Evolutionary conservation across 441 rosid species (phyloP), one percentile per base, ranked within the genome.

Genomic region (Rhodomyrtus psidioides): DNA sequence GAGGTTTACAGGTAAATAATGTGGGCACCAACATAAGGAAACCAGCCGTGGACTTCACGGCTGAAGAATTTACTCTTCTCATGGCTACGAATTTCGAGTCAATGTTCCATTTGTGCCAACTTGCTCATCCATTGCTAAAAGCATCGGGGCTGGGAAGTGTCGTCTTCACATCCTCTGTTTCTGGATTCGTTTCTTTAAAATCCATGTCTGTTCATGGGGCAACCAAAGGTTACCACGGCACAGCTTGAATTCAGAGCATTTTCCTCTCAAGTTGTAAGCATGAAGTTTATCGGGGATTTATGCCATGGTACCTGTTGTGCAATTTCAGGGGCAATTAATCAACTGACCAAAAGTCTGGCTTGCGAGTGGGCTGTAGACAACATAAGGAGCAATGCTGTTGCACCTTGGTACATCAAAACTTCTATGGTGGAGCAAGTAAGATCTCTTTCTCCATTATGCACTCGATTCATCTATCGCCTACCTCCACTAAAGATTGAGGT

Each of bases 341-440:
- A 92, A 85, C 95, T 94, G 44, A 90, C 96, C 6, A 91, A 83
- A 81, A 91, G 79, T 85, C 87, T 94, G 88, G 96, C 96, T 75
- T 93, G 94, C 46, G 96, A 94, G 88, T 94, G 94, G 94, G 95
- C 96, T 0, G 90, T 89, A 54, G 96, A 94, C 87, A 93, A 92
- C 74, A 94, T 92, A 88, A 91, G 94, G 88, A 81, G 91, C 88
- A 93, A 93, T 85, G 94, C 94, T 75, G 94, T 94, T 82, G 95
- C 94, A 7, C 96, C 96, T 56, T 94, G 96, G 95, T 92, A 92
- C 88, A 92, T 94, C 90, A 92, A 88, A 89, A 94, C 96, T 59
- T 90, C 94, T 51, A 91, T 94, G 94, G 94, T 93, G 87, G 94
- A 93, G 76, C 93, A 91, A 56, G 95, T 94, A 94, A 90, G 55